phyloP scores from a whole-genome alignment of 257 asterid species.

The Rauvolfia tetraphylla region DNA sequence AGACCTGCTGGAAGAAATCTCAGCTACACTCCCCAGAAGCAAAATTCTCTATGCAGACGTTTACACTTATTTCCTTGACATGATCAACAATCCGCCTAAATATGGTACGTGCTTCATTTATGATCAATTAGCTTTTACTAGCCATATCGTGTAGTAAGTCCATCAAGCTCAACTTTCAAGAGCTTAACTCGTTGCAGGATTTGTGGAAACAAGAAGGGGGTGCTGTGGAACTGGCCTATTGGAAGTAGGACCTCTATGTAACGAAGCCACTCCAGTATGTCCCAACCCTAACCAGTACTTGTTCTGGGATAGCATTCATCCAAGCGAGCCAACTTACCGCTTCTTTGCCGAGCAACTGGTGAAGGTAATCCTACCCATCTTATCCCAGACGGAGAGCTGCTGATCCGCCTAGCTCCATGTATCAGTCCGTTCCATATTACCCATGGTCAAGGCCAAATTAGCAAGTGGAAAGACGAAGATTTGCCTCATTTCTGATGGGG shows the following conservation, averaged over 20 bases:
- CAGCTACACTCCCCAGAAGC: conserved; percentile 20
- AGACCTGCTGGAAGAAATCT: conserved; percentile 1
- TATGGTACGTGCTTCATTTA: conserved; percentile 11
- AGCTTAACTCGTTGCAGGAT: conserved; percentile 24
- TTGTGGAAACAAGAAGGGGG: conserved; percentile 24
- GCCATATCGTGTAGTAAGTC: no score
- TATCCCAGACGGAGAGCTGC: background rate
- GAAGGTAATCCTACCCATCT: conserved; percentile 15
- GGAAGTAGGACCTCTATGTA: conserved; percentile 23
- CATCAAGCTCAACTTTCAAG: no score
- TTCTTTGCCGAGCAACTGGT: conserved; percentile 14
- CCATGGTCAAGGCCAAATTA: background rate
- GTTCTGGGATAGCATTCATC: conserved; percentile 27
- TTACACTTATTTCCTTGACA: conserved; percentile 14
- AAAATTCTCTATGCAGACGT: conserved; percentile 21
- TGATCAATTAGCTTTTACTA: no score
- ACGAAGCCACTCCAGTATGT: conserved; percentile 14
- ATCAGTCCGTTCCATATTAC: no score
- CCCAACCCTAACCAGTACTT: conserved; percentile 10
- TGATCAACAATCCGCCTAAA: conserved; percentile 21
- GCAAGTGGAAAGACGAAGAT: background rate
- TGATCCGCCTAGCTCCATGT: background rate
- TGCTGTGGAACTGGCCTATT: conserved; percentile 30
- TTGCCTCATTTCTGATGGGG: background rate
- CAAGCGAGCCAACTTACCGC: conserved; percentile 14